These are phyloP conservation scores for Panicum virgatum DNA, from an alignment of 202 grass and related monocot genomes.

Conservation along the genomic window DNA sequence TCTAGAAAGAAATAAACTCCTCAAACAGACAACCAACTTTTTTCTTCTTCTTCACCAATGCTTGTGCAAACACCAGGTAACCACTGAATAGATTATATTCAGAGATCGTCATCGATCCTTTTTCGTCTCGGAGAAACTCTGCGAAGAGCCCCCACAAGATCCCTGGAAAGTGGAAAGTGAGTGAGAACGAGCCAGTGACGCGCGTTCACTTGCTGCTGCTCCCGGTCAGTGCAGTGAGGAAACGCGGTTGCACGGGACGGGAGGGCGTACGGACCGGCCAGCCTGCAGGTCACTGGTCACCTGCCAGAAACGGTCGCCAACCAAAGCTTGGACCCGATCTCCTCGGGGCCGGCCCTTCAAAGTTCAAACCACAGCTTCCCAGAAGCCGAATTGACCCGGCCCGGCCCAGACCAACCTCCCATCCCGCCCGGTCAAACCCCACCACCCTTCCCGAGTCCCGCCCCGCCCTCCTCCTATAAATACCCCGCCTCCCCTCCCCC, in stretches of 20 bases:
- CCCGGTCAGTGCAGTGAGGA: neutral
- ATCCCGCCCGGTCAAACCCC: neutral
- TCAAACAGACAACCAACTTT: too few species aligned
- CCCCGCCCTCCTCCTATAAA: neutral
- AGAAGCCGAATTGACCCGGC: conserved; percentile 10
- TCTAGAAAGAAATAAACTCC: too few species aligned
- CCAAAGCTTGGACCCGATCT: neutral
- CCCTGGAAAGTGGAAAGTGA: too few species aligned
- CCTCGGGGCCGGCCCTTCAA: neutral
- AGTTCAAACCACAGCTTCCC: neutral
- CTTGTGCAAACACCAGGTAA: too few species aligned
- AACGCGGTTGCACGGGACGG: neutral
- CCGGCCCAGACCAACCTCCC: neutral
- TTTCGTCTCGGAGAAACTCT: too few species aligned
- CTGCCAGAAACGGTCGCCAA: conserved; percentile 16
- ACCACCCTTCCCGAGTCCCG: neutral
- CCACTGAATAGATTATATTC: too few species aligned
- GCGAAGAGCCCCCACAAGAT: too few species aligned
- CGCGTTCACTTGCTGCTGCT: neutral
- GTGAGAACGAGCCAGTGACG: too few species aligned
- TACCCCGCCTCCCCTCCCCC: neutral
- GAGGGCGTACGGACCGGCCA: neutral
- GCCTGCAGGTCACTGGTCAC: neutral
- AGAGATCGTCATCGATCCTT: too few species aligned
- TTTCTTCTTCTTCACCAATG: too few species aligned